Conservation (phyloP, 1,284 basidiomycete species). For the Lentinula novae-zelandiae region DNA sequence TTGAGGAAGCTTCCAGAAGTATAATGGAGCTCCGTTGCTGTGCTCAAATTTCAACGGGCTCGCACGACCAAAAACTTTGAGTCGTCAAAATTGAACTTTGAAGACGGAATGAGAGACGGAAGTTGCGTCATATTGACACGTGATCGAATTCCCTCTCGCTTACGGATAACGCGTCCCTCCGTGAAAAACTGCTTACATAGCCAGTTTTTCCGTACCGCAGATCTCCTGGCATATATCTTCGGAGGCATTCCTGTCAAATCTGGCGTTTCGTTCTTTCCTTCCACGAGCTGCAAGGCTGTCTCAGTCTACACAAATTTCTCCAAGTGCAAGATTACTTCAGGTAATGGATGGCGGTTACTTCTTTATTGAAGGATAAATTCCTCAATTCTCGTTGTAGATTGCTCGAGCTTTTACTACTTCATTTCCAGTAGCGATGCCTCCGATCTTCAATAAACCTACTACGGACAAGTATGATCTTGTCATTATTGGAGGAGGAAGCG, state of each 20-base stretch:
- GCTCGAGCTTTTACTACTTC: conserved; percentile 42
- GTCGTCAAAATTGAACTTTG: too few species aligned
- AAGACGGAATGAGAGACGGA: neutral
- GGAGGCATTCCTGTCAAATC: neutral
- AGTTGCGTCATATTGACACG: neutral
- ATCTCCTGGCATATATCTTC: neutral
- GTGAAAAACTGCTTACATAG: neutral
- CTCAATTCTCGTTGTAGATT: conserved; percentile 33
- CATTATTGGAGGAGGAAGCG: conserved; percentile 83
- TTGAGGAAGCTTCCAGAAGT: too few species aligned
- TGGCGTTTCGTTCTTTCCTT: conserved; percentile 5
- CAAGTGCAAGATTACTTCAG: neutral
- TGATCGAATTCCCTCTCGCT: too few species aligned
- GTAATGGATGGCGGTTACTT: neutral
- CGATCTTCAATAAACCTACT: conserved; percentile 56
- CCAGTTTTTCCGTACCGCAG: too few species aligned
- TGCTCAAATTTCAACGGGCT: too few species aligned
- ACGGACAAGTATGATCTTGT: conserved; percentile 74
- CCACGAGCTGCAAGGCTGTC: conserved; percentile 5
- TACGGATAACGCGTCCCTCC: too few species aligned
- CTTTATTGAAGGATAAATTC: too few species aligned
- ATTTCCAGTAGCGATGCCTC: conserved; percentile 53
- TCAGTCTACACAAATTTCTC: neutral
- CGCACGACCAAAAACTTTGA: too few species aligned
- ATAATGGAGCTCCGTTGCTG: too few species aligned